Conservation (phyloP, 2,329 filamentous ascomycete species). For the Aureobasidium sp. region DNA sequence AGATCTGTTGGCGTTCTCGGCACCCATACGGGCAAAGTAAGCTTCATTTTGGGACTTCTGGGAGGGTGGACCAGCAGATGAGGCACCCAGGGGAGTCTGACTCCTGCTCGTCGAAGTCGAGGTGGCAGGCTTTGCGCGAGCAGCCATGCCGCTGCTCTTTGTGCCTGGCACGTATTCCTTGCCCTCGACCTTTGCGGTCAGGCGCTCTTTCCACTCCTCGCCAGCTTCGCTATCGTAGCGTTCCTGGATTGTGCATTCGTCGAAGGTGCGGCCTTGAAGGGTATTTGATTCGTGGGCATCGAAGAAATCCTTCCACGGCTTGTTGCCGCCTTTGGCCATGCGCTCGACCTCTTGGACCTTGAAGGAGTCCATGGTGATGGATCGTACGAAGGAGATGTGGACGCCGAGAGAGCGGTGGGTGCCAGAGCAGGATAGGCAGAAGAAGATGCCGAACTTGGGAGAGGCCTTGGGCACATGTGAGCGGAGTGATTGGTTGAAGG, state of each 20-base stretch:
- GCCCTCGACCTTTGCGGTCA: slow-evolving; percentile 82
- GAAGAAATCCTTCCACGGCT: slow-evolving; percentile 81
- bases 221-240: slow-evolving; percentile 83
- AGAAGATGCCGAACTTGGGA: slow-evolving; percentile 97
- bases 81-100: slow-evolving; percentile 22
- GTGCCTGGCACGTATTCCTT: slow-evolving; percentile 69
- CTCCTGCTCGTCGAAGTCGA: slow-evolving; percentile 22
- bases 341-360: slow-evolving; percentile 86
- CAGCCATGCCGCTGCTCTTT: slow-evolving; percentile 16
- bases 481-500: not conserved
- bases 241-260: slow-evolving; percentile 83
- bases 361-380: slow-evolving; percentile 98
- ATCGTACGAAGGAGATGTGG: slow-evolving; percentile 96
- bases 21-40: slow-evolving; percentile 81
- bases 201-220: slow-evolving; percentile 89
- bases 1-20: slow-evolving; percentile 69
- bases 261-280: slow-evolving; percentile 53
- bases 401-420: slow-evolving; percentile 92
- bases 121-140: slow-evolving; percentile 21
- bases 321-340: slow-evolving; percentile 89
- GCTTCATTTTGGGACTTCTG: slow-evolving; percentile 66
- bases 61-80: slow-evolving; percentile 22
- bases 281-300: slow-evolving; percentile 48
- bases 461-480: slow-evolving; percentile 47
- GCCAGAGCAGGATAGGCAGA: slow-evolving; percentile 92